phyloP scores from a whole-genome alignment of 768 basidiomycete genomes.

The Phaeolepiota aurea region DNA sequence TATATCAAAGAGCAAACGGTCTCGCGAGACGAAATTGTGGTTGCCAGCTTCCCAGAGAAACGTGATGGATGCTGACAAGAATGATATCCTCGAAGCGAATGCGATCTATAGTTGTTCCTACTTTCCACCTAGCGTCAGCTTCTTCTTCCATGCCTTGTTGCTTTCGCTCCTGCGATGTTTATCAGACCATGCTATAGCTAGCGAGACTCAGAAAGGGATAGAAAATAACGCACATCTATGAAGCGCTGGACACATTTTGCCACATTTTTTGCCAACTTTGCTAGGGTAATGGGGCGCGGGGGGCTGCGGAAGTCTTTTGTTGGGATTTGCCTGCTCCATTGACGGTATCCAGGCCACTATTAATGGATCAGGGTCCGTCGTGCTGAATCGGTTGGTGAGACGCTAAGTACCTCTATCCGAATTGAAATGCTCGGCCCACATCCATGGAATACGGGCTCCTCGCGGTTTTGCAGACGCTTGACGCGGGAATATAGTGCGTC shows the following conservation, averaged over 20 bases:
- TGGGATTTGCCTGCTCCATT: conserved; percentile 77
- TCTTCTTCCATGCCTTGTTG: conserved; percentile 53
- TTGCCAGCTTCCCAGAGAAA: conserved; percentile 79
- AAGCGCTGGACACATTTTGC: conserved; percentile 72
- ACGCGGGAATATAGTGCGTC: conserved; percentile 60
- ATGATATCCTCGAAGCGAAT: conserved; percentile 62
- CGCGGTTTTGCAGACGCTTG: conserved; percentile 44
- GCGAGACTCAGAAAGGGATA: conserved; percentile 1
- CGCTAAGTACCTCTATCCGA: conserved; percentile 48
- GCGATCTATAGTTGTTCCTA: conserved; percentile 42
- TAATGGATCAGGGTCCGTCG: background rate
- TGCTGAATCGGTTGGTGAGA: background rate
- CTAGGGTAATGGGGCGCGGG: conserved; percentile 66
- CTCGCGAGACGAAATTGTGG: conserved; percentile 59
- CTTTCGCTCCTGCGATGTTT: conserved; percentile 34
- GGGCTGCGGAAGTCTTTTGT: conserved; percentile 76
- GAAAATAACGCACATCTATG: conserved; percentile 35
- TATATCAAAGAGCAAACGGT: no score
- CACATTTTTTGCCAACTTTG: conserved; percentile 73
- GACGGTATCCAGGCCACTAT: conserved; percentile 75
- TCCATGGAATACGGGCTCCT: conserved; percentile 59
- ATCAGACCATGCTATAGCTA: conserved; percentile 6
- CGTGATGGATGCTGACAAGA: conserved; percentile 75
- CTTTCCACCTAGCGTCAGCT: conserved; percentile 50
- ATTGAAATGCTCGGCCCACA: conserved; percentile 79